Evolutionary conservation across 352 stramenopile species (phyloP).

Genomic region (Phytopythium montanum): DNA sequence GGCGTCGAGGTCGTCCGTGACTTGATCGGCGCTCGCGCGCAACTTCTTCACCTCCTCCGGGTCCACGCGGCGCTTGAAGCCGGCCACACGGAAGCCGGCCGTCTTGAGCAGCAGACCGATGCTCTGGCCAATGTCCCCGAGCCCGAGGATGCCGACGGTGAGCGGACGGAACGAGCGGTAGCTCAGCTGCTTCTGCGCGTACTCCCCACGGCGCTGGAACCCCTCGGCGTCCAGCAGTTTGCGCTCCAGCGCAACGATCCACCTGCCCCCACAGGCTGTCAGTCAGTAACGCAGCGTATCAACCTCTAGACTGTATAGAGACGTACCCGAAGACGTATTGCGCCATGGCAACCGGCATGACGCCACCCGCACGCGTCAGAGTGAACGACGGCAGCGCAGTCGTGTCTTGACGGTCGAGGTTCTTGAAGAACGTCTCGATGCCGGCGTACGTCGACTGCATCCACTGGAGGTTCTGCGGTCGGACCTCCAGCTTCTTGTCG

Average conservation of each 20-base stretch:
- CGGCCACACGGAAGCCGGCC: slow-evolving; percentile 53
- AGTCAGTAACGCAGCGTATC: not conserved
- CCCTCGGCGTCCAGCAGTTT: slow-evolving; percentile 36
- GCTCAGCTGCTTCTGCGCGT: slow-evolving; percentile 28
- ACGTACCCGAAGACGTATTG: slow-evolving; percentile 45
- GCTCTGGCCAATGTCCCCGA: slow-evolving; percentile 58
- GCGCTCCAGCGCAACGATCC: slow-evolving; percentile 35
- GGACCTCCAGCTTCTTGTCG: slow-evolving; percentile 4
- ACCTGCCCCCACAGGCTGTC: slow-evolving; percentile 2
- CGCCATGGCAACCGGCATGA: slow-evolving; percentile 41
- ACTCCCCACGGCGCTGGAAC: slow-evolving; percentile 28
- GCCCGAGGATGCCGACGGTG: slow-evolving; percentile 53
- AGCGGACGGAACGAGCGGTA: slow-evolving; percentile 38
- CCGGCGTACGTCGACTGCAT: slow-evolving; percentile 48
- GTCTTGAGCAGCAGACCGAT: slow-evolving; percentile 47
- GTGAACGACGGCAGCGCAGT: slow-evolving; percentile 19
- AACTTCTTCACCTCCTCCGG: slow-evolving; percentile 14
- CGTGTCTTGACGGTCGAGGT: slow-evolving; percentile 2
- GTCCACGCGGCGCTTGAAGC: slow-evolving; percentile 60
- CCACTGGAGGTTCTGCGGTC: slow-evolving; percentile 27
- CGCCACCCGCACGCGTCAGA: slow-evolving; percentile 37
- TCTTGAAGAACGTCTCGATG: slow-evolving; percentile 36
- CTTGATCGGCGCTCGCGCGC: slow-evolving; percentile 24
- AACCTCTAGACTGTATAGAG: not conserved
- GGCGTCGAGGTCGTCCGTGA: slow-evolving; percentile 40